These are phyloP conservation scores for Jackrogersella minutella DNA, from an alignment of 495 filamentous ascomycete species.

Conservation along the genomic window DNA sequence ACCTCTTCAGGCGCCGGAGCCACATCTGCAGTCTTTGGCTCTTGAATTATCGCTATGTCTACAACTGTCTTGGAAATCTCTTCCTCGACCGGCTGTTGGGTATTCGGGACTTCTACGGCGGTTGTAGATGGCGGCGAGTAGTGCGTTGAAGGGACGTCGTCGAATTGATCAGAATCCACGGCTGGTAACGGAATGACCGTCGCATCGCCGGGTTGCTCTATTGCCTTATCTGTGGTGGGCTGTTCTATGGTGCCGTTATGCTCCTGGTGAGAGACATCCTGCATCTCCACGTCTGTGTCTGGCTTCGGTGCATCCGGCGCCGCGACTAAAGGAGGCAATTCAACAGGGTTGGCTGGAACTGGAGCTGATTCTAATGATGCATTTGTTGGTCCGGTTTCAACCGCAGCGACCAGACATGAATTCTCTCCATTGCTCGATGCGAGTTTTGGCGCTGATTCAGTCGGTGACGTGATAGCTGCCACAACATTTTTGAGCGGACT, in stretches of 20 bases:
- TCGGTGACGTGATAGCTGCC: slow-evolving; percentile 31
- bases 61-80: background rate
- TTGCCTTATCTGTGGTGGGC: background rate
- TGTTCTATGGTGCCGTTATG: background rate
- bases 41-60: background rate
- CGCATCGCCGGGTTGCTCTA: background rate
- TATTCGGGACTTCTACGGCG: background rate
- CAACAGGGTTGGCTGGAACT: background rate
- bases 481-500: slow-evolving; percentile 59
- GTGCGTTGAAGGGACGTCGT: background rate
- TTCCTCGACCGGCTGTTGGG: background rate
- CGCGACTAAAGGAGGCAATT: background rate
- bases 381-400: background rate
- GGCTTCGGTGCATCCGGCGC: background rate
- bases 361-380: slow-evolving; percentile 1
- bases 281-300: slow-evolving; percentile 28
- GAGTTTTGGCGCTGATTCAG: slow-evolving; percentile 7
- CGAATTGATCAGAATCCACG: background rate
- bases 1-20: background rate
- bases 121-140: background rate
- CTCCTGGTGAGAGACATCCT: slow-evolving; percentile 5
- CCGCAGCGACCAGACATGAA: background rate
- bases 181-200: background rate
- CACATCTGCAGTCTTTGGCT: background rate
- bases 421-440: slow-evolving; percentile 17